phyloP scores from a whole-genome alignment of 1,284 basidiomycete species.

The Tilletia indica region DNA sequence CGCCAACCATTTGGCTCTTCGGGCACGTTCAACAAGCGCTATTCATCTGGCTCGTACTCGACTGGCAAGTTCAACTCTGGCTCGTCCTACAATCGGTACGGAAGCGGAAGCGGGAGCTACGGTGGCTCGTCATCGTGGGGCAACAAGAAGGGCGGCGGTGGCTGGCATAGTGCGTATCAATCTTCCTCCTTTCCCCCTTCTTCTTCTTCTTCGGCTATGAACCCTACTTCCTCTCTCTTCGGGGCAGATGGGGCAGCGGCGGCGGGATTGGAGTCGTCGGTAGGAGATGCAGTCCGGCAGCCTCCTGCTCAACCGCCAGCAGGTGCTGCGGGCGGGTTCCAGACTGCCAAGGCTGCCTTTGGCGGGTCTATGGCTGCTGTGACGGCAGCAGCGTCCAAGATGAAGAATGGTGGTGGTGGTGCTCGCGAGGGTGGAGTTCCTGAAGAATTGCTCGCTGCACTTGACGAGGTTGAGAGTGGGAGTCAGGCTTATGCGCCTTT shows the following conservation, averaged over 20 bases:
- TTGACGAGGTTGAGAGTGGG: no score
- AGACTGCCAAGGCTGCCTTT: slow-evolving; percentile 3
- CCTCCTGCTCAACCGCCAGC: background rate
- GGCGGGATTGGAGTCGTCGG: background rate
- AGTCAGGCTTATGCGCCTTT: no score
- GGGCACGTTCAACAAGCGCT: background rate
- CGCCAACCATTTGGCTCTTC: slow-evolving; percentile 24
- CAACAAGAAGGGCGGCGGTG: slow-evolving; percentile 25
- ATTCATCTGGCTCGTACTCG: background rate
- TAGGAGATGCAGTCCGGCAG: no score
- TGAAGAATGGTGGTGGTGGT: background rate
- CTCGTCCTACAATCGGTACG: slow-evolving; percentile 6
- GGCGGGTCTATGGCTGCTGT: background rate
- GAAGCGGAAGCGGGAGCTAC: background rate
- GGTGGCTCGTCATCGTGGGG: slow-evolving; percentile 14
- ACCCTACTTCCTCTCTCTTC: slow-evolving; percentile 16
- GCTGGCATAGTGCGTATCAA: slow-evolving; percentile 22
- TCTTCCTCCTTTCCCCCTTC: background rate
- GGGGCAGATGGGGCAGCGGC: slow-evolving; percentile 17
- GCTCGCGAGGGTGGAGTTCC: background rate
- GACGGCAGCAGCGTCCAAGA: slow-evolving; percentile 1
- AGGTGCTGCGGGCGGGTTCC: background rate
- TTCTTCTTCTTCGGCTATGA: background rate
- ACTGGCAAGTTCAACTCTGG: background rate
- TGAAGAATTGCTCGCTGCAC: no score